phyloP scores from a whole-genome alignment of 257 asterid genomes.

The Vinca minor region DNA sequence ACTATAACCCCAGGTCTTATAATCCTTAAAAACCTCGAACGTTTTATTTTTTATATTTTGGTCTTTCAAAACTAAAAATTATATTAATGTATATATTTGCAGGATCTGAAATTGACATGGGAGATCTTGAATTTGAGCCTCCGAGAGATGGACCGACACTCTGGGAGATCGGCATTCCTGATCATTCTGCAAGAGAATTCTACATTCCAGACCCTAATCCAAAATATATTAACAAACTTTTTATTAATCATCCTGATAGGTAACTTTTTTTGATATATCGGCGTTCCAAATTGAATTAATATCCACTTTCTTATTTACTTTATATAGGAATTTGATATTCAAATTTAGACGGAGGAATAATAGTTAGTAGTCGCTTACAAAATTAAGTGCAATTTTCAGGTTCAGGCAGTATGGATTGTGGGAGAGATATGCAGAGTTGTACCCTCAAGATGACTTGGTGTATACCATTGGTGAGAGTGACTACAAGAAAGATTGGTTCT shows the following conservation, averaged over 20 bases:
- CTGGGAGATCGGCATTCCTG: constrained; percentile 26
- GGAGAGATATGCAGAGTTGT: constrained; percentile 29
- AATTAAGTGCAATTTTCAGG: constrained; percentile 14
- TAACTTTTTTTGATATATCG: no score
- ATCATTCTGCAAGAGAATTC: constrained; percentile 16
- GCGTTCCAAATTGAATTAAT: no score
- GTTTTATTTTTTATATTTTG: no score
- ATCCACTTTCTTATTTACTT: no score
- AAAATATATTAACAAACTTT: constrained; percentile 17
- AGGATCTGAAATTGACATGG: constrained; percentile 12
- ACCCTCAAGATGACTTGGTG: constrained; percentile 18
- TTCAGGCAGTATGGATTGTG: constrained; percentile 36
- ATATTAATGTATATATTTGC: background rate
- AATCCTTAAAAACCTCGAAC: background rate
- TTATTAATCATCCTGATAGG: constrained; percentile 22
- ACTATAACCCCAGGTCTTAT: constrained; percentile 36
- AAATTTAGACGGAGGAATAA: no score
- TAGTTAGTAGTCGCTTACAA: no score
- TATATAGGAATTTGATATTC: no score
- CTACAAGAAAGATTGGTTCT: constrained; percentile 28
- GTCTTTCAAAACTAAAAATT: no score
- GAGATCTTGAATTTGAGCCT: constrained; percentile 14
- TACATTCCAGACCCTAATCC: constrained; percentile 23
- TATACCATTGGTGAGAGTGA: constrained; percentile 24
- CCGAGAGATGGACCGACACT: constrained; percentile 23